phyloP scores from a whole-genome alignment of 805 yeast genomes.

The Pichia exigua region DNA sequence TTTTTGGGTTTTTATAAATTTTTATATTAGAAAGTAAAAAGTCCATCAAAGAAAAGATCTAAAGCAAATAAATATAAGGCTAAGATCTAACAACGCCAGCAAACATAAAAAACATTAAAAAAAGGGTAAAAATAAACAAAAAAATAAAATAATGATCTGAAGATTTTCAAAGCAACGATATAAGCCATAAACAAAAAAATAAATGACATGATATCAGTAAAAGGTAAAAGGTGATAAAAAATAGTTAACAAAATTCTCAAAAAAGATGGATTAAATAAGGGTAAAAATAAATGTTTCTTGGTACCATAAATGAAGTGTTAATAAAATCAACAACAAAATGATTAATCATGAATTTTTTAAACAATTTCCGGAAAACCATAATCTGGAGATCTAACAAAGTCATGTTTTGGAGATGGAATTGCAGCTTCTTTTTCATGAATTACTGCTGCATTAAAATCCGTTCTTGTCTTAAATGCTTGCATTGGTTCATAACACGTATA shows the following conservation, averaged over 20 bases:
- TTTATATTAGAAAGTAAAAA: neutral
- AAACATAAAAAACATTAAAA: neutral
- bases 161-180: no score
- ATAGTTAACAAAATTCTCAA: no score
- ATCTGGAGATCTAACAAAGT: neutral
- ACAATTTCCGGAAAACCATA: neutral
- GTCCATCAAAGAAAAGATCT: neutral
- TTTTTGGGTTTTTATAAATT: neutral
- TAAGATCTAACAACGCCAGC: neutral
- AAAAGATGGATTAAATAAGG: no score
- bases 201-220: no score
- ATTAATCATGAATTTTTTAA: neutral
- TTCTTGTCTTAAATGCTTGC: constrained; percentile 6
- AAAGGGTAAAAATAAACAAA: neutral
- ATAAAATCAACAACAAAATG: neutral
- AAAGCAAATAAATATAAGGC: neutral
- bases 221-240: no score
- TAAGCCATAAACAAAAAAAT: no score
- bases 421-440: neutral
- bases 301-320: no score
- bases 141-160: no score
- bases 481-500: constrained; percentile 27
- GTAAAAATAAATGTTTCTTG: no score
- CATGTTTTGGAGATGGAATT: neutral
- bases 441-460: neutral